These are phyloP conservation scores for Chenopodium album DNA, from an alignment of 148 eudicot species.

Conservation along the genomic window DNA sequence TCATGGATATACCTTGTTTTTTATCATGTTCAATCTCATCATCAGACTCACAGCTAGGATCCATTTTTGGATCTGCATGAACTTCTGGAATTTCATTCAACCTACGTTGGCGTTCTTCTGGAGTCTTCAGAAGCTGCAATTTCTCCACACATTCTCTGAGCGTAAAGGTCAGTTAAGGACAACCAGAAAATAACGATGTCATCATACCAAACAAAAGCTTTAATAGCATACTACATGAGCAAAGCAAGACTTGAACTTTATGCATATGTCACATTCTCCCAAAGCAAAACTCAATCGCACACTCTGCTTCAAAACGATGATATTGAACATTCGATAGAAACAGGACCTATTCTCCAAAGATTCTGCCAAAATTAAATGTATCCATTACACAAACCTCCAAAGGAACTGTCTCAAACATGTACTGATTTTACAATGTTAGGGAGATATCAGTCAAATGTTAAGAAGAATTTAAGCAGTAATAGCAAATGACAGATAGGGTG, in stretches of 20 bases:
- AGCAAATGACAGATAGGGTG: background rate
- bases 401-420: background rate
- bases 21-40: conserved; percentile 61
- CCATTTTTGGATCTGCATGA: conserved; percentile 97
- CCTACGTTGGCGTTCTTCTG: conserved; percentile 92
- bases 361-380: background rate
- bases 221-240: background rate
- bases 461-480: background rate
- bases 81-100: conserved; percentile 82
- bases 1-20: conserved; percentile 52
- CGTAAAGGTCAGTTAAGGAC: conserved; percentile 71
- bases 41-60: conserved; percentile 81
- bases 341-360: background rate
- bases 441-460: background rate
- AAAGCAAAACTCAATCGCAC: background rate
- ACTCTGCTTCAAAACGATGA: background rate
- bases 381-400: conserved; percentile 1
- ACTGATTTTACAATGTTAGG: background rate
- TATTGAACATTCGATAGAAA: background rate
- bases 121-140: conserved; percentile 81
- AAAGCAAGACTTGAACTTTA: background rate
- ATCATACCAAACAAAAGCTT: background rate
- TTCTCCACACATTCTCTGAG: conserved; percentile 98
- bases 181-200: conserved; percentile 16
- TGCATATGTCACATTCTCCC: background rate